Conservation (phyloP, 352 stramenopile genomes). For the Globisporangium polare region DNA sequence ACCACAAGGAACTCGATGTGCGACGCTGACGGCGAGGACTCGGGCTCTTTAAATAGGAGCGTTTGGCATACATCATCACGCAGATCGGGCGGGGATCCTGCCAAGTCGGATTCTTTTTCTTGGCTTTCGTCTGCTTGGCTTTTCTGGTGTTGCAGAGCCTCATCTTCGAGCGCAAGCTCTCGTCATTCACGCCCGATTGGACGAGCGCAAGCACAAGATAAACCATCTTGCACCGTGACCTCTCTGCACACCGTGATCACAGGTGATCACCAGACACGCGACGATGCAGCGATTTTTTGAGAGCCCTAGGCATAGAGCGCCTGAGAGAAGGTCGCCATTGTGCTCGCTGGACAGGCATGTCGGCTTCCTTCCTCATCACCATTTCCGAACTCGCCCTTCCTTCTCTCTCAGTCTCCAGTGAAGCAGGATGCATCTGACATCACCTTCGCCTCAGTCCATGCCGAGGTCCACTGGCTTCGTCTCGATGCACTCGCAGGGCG, state of each 20-base stretch:
- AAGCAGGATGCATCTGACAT: neutral
- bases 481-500: slow-evolving; percentile 11
- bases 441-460: neutral
- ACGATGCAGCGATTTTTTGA: neutral
- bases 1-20: slow-evolving; percentile 2
- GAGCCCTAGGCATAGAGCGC: neutral
- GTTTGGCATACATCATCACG: neutral
- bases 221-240: neutral
- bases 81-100: neutral
- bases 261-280: too few species aligned
- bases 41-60: slow-evolving; percentile 4
- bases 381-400: neutral
- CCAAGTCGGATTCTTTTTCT: neutral
- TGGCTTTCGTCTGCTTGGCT: neutral
- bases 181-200: neutral
- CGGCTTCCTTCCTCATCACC: neutral
- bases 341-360: neutral
- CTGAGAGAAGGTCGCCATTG: neutral
- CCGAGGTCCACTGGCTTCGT: neutral
- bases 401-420: neutral
- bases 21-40: neutral
- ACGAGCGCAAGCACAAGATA: neutral
- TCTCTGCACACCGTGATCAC: too few species aligned
- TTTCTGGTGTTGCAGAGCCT: neutral
- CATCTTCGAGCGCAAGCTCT: neutral